phyloP scores from a whole-genome alignment of 2,329 filamentous ascomycete species.

The Septoria linicola region DNA sequence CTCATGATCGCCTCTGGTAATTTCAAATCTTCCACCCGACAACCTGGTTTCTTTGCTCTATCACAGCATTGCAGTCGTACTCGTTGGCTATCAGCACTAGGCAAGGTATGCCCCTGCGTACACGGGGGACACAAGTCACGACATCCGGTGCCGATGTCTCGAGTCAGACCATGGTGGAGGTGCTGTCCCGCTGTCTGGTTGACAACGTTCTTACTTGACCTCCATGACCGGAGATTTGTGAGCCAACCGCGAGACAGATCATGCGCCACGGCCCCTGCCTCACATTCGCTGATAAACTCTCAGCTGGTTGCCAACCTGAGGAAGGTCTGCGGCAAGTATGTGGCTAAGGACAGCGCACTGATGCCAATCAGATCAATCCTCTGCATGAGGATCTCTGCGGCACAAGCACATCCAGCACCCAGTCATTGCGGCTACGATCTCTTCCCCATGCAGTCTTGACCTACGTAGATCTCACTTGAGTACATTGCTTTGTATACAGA shows the following conservation, averaged over 20 bases:
- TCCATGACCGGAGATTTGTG: conserved; percentile 9
- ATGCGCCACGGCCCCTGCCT: background rate
- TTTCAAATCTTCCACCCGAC: conserved; percentile 7
- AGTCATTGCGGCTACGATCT: no score
- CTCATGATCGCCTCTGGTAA: background rate
- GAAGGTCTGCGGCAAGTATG: no score
- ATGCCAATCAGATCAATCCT: no score
- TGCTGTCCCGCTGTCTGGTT: background rate
- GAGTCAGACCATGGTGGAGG: background rate
- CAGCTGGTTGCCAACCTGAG: no score
- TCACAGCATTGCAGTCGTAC: conserved; percentile 14
- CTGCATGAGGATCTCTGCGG: no score
- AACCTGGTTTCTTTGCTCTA: conserved; percentile 13
- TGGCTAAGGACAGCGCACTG: no score
- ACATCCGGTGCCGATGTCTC: background rate
- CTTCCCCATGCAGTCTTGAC: no score
- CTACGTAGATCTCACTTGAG: no score
- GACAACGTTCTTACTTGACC: background rate
- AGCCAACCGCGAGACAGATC: conserved; percentile 10
- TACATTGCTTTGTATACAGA: no score
- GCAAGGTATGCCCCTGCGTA: conserved; percentile 3
- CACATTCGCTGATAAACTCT: no score
- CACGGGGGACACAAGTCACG: background rate
- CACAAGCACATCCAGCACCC: no score
- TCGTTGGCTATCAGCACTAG: conserved; percentile 2